Percentiles rank a stretch among this genome's conserved stretches.
phyloP scores from a whole-genome alignment of 352 stramenopile species.

The Pythium sp. region DNA sequence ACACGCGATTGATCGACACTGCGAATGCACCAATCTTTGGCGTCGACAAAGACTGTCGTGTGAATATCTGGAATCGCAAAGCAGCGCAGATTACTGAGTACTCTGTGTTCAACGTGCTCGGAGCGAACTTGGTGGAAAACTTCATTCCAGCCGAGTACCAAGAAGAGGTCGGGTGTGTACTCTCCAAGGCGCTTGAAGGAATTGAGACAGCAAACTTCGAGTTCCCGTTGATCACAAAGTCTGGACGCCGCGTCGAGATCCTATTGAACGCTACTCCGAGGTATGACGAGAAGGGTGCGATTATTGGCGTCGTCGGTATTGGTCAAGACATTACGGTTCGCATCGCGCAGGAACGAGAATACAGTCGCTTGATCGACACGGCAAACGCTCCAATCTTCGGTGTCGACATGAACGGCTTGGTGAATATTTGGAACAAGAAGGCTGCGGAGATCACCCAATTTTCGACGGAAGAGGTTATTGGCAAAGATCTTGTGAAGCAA shows the following conservation, averaged over 20 bases:
- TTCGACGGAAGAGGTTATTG: conserved; percentile 80
- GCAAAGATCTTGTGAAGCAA: conserved; percentile 50
- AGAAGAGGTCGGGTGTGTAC: conserved; percentile 45
- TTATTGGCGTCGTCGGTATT: conserved; percentile 63
- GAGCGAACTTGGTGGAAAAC: conserved; percentile 64
- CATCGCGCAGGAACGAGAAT: conserved; percentile 71
- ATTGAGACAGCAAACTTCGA: conserved; percentile 43
- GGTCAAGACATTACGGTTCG: conserved; percentile 61
- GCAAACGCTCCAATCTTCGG: conserved; percentile 61
- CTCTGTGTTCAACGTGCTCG: conserved; percentile 57
- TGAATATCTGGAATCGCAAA: conserved; percentile 86
- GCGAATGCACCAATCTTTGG: conserved; percentile 85
- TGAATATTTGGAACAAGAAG: conserved; percentile 89
- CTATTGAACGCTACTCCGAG: conserved; percentile 51
- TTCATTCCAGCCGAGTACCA: conserved; percentile 71
- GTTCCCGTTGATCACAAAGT: conserved; percentile 60
- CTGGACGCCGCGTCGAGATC: conserved; percentile 43
- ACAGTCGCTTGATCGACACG: conserved; percentile 52
- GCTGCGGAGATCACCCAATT: conserved; percentile 85
- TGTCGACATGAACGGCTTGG: conserved; percentile 56
- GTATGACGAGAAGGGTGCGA: conserved; percentile 51
- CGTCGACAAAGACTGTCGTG: conserved; percentile 56
- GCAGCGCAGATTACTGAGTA: conserved; percentile 80
- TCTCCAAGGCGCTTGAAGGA: conserved; percentile 53
- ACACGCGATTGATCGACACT: conserved; percentile 81